A percentile compares a stretch with the other conserved stretches of the same genome.
These are phyloP conservation scores for Stereocaulon alpinum DNA, from an alignment of 495 filamentous ascomycete genomes.

Conservation along the genomic window DNA sequence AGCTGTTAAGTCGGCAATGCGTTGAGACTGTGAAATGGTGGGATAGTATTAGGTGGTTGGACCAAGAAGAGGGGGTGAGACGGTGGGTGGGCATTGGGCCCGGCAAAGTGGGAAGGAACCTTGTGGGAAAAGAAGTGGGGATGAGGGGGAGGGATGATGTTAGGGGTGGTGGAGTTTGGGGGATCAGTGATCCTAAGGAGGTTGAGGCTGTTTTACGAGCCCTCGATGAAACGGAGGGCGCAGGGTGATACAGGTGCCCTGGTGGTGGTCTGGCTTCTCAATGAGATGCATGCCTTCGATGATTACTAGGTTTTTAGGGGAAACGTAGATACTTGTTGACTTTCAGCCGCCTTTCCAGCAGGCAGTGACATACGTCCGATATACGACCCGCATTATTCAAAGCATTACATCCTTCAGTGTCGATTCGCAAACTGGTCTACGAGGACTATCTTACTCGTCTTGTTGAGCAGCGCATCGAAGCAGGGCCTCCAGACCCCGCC, in stretches of 20 bases:
- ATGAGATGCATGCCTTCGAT: neutral
- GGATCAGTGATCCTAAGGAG: conserved; percentile 74
- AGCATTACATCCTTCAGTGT: no score
- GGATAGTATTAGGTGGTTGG: conserved; percentile 81
- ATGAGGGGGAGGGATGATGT: conserved; percentile 65
- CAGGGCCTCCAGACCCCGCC: no score
- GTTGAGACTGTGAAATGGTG: conserved; percentile 91
- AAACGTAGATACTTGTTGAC: no score
- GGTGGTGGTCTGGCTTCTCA: neutral
- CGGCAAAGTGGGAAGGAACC: conserved; percentile 84
- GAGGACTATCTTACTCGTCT: no score
- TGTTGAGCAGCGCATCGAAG: no score
- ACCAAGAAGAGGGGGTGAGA: conserved; percentile 72
- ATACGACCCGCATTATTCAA: no score
- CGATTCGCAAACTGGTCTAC: no score
- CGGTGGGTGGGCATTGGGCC: conserved; percentile 92
- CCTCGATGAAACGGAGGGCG: conserved; percentile 39
- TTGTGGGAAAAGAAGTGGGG: conserved; percentile 92
- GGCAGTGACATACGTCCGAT: no score
- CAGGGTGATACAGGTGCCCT: neutral
- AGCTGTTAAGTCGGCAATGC: conserved; percentile 64
- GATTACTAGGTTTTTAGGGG: no score
- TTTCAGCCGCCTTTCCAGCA: no score
- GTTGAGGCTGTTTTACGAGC: conserved; percentile 63
- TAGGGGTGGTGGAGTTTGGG: conserved; percentile 87